Evolutionary conservation across 2,329 filamentous ascomycete species (phyloP), one percentile per base, ranked within the genome.

Genomic region (Rhytidhysteron rufulum): DNA sequence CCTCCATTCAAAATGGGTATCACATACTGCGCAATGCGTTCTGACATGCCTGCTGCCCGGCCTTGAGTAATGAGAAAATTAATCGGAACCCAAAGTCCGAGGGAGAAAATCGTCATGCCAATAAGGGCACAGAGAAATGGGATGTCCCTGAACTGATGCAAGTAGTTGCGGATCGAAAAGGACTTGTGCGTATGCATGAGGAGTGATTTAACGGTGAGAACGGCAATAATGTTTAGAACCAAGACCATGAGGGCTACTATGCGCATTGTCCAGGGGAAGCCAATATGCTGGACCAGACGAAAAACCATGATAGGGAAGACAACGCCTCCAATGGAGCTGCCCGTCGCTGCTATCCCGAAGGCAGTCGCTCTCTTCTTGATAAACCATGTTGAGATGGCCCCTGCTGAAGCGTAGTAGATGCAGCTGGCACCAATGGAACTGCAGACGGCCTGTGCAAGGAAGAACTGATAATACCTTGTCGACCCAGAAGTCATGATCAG

Each of bases 191-290:
- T 56, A 2, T 71, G 72, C 8, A 69, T 64, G 2, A 78, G 58
- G 21, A 73, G 70, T 10, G 76, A 76, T 39, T 66, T 72, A 32
- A 82, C 63, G 0, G 77, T 77, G 1, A 77, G 53, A 20, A 69
- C 67, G 25, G 77, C 73, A 44, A 84, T 67, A 24, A 73, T 60
- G 44, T 78, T 69, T 43, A 79, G 64, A 40, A 69, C 73, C 44
- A 86, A 72, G 46, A 86, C 80, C 35, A 85, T 64, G 41, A 86
- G 79, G 11, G 78, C 67, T 20, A 62, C 67, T 31, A 71, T 73
- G 8, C 77, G 69, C 70, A 81, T 78, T 0, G 75, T 63, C 80
- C 78, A 83, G 29, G 66, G 57, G 51, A 79, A 77, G 24, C 78
- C 75, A 27, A 78, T 66, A 33, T 67, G 34, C 0, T 60, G 60